Evolutionary conservation across 2,329 filamentous ascomycete species (phyloP).

Genomic region (Aciculosporium take): DNA sequence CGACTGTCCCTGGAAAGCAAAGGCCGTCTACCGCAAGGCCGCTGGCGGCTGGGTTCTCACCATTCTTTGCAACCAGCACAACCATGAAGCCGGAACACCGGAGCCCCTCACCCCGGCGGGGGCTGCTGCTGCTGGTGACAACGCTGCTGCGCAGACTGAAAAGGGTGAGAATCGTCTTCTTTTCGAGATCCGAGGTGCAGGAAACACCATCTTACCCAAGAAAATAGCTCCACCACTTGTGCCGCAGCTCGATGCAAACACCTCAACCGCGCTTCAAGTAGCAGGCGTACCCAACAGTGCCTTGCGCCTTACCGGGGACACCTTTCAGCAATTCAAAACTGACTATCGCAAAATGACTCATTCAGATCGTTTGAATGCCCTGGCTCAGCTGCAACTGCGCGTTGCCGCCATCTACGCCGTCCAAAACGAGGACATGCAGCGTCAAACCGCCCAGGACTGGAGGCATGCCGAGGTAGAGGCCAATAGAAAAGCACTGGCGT

Average conservation of each 20-base stretch:
- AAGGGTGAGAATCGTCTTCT: neutral
- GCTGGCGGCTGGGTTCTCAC: conserved; percentile 31
- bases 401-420: conserved; percentile 30
- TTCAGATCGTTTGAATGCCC: conserved; percentile 22
- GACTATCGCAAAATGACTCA: conserved; percentile 30
- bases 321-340: conserved; percentile 27
- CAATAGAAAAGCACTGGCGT: conserved; percentile 13
- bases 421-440: conserved; percentile 29
- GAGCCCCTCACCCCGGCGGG: conserved; percentile 25
- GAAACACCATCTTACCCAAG: neutral
- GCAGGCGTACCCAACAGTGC: conserved; percentile 25
- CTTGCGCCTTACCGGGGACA: conserved; percentile 27
- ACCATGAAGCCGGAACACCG: conserved; percentile 29
- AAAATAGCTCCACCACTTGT: neutral
- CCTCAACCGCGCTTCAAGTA: conserved; percentile 23
- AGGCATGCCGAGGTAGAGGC: conserved; percentile 25
- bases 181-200: neutral
- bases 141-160: conserved; percentile 13
- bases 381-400: conserved; percentile 27
- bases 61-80: conserved; percentile 29
- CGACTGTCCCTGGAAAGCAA: conserved; percentile 31
- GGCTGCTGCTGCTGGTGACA: conserved; percentile 20
- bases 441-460: conserved; percentile 24
- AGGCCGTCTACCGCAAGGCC: conserved; percentile 28
- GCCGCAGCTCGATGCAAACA: conserved; percentile 19